Evolutionary conservation across 2,329 filamentous ascomycete species (phyloP).

Genomic region (Talaromyces sp.): DNA sequence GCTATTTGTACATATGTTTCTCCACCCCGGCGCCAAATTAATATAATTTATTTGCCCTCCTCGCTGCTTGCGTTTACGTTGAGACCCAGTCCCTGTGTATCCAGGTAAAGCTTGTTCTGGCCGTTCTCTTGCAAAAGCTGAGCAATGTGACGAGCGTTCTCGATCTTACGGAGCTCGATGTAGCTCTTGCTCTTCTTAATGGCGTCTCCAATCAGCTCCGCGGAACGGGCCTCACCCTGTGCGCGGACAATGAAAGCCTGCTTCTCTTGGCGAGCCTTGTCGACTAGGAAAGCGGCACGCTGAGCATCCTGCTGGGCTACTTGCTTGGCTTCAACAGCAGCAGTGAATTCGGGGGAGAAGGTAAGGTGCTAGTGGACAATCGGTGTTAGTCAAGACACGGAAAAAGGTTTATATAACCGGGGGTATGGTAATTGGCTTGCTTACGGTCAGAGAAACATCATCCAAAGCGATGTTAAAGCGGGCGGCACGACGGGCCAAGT

Average conservation of each 20-base stretch:
- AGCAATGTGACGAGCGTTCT: conserved; percentile 92
- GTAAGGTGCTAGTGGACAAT: conserved; percentile 58
- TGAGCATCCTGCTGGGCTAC: conserved; percentile 89
- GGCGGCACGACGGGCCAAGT: conserved; percentile 84
- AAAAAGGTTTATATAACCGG: background rate
- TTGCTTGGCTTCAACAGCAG: conserved; percentile 70
- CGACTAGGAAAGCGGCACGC: conserved; percentile 93
- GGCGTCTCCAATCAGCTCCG: conserved; percentile 95
- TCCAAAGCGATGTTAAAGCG: conserved; percentile 97
- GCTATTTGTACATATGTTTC: conserved; percentile 42
- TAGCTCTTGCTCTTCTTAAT: conserved; percentile 99
- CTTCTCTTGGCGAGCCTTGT: conserved; percentile 99
- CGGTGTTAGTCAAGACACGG: conserved; percentile 8
- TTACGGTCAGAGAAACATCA: conserved; percentile 93
- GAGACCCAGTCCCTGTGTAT: conserved; percentile 85
- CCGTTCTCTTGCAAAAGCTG: conserved; percentile 80
- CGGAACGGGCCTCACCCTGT: conserved; percentile 97
- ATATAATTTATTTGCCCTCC: conserved; percentile 36
- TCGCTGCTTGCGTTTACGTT: conserved; percentile 65
- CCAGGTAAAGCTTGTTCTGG: conserved; percentile 91
- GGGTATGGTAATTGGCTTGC: conserved; percentile 26
- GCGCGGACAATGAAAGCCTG: conserved; percentile 98
- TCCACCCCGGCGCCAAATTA: conserved; percentile 26
- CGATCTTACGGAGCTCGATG: conserved; percentile 95
- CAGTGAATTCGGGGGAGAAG: conserved; percentile 71